Evolutionary conservation across 805 yeast genomes (phyloP), one percentile per base, ranked within the genome.

Genomic region (Starmerella lactis-condensi): DNA sequence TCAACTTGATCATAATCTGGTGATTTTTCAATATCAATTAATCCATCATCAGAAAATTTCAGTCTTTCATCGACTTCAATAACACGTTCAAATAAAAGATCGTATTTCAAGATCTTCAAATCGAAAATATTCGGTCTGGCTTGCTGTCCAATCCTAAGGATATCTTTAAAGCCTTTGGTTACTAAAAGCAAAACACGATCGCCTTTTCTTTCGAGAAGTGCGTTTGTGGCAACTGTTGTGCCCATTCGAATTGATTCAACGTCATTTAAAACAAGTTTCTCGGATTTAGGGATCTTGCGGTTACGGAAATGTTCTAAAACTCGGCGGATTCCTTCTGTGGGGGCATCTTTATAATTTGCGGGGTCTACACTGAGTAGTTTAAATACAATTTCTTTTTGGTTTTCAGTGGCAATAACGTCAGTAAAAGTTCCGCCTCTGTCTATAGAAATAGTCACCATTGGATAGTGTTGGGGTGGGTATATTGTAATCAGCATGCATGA

Each of bases 171-270:
- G 0, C 95, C 98, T 45, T 71, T 75, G 11, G 95, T 78, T 2
- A 92, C 81, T 4, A 83, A 53, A 36, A 85, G 61, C 2, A 89
- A 91, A 43, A 91, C 83, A 20, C 70, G 58, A 35, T 82, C 91
- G 31, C 96, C 98, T 48, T 82, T 82, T 39, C 96, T 64, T 48
- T 85, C 96, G 37, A 85, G 61, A 21, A 89, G 62, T 1, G 96
- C 94, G 55, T 85, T 85, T 6, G 96, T 85, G 2, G 98, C 96
- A 8, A 82, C 89, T 0, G 95, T 83, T 4, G 95, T 82, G 3
- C 95, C 95, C 76, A 83, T 73, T 34, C 93, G 61, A 29, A 82
- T 69, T 26, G 72, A 65, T 32, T 68, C 70, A 23, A 81, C 75
- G 3, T 55, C 53, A 5, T 38, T 30, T 17, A 55, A 33, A 3